phyloP scores from a whole-genome alignment of 75 land plant genomes.

The Larix kaempferi region DNA sequence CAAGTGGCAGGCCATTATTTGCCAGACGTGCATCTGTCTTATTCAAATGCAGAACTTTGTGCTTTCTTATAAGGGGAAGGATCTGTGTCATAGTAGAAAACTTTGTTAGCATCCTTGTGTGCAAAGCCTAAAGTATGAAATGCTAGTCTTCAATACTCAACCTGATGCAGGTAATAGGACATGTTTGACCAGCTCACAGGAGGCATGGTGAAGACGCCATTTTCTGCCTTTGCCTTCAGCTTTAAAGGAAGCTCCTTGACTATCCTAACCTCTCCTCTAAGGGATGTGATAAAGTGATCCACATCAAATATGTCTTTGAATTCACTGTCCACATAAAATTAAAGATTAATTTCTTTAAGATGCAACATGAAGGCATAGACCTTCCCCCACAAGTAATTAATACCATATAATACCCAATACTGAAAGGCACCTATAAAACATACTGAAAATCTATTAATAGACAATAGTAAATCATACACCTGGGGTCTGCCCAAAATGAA shows the following conservation, averaged over 20 bases:
- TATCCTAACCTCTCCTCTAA: constrained; percentile 73
- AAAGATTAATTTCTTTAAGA: not conserved
- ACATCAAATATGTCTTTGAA: constrained; percentile 87
- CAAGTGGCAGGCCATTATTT: constrained; percentile 61
- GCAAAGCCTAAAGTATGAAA: not conserved
- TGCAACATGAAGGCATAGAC: not conserved
- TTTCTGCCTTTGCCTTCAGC: constrained; percentile 35
- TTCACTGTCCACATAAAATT: constrained; percentile 44
- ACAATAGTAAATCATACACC: constrained; percentile 25
- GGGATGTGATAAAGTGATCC: constrained; percentile 64
- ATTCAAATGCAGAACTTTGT: constrained; percentile 57
- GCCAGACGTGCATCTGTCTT: constrained; percentile 71
- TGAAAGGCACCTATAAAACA: not conserved
- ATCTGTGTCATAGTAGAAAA: constrained; percentile 29
- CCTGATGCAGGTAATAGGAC: constrained; percentile 76
- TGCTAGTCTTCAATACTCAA: constrained; percentile 9
- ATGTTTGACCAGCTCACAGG: constrained; percentile 91
- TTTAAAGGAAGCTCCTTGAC: constrained; percentile 61
- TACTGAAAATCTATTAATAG: not conserved
- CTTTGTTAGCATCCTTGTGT: not conserved
- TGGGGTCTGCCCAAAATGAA: constrained; percentile 89
- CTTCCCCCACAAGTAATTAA: not conserved
- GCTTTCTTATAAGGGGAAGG: constrained; percentile 60
- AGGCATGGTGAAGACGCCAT: constrained; percentile 54
- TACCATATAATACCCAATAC: not conserved